Evolutionary conservation across 805 yeast genomes (phyloP).

Genomic region (Starmerella vaccinii): DNA sequence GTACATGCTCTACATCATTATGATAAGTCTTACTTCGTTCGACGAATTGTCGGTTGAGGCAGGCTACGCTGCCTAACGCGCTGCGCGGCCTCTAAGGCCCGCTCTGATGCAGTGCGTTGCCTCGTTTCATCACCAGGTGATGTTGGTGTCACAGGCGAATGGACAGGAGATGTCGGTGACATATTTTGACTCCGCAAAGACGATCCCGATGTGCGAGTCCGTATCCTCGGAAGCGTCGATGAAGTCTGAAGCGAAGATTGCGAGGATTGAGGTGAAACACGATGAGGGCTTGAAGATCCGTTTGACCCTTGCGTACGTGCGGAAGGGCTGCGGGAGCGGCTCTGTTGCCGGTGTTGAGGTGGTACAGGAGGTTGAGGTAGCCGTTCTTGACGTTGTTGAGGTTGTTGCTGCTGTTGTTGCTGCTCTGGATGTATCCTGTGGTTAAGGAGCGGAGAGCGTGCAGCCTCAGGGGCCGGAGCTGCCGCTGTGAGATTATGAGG

Average conservation of each 20-base stretch:
- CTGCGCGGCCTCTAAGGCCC: conserved; percentile 19
- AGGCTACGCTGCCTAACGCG: conserved; percentile 8
- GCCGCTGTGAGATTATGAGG: conserved; percentile 7
- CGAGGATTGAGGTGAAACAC: not conserved
- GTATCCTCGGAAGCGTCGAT: not conserved
- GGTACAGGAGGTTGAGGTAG: not conserved
- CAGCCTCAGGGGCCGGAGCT: conserved; percentile 12
- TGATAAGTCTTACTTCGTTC: not conserved
- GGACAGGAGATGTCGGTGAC: not conserved
- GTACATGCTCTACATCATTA: not conserved
- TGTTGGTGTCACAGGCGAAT: not conserved
- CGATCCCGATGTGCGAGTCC: conserved; percentile 1
- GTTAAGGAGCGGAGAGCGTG: conserved; percentile 11
- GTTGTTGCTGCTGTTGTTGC: not conserved
- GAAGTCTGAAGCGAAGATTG: not conserved
- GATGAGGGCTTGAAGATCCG: not conserved
- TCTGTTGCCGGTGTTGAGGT: not conserved
- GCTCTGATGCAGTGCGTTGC: conserved; percentile 16
- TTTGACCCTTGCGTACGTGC: not conserved
- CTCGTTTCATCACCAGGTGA: conserved; percentile 9
- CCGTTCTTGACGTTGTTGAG: not conserved
- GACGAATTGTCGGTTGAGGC: conserved; percentile 4
- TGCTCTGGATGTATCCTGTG: conserved; percentile 9
- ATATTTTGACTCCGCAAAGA: not conserved
- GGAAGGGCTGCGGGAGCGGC: not conserved